Evolutionary conservation across 441 rosid genomes (phyloP).

Genomic region (Corymbia calophylla): DNA sequence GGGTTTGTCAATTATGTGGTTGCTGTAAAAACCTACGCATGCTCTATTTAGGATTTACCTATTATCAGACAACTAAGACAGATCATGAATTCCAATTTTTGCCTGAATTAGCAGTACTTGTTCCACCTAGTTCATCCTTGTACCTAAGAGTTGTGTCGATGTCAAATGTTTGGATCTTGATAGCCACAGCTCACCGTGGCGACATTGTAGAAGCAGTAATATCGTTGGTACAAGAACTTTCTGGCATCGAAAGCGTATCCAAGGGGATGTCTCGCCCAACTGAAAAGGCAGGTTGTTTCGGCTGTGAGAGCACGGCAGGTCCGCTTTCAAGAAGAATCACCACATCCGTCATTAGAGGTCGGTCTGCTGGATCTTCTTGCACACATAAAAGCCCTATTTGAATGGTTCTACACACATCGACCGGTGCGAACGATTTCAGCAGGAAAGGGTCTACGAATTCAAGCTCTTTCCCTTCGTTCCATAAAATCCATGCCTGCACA

Average conservation of each 20-base stretch:
- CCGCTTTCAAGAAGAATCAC: not conserved
- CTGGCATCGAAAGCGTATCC: not conserved
- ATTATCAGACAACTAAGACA: not conserved
- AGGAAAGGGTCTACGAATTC: not conserved
- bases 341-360: not conserved
- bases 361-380: not conserved
- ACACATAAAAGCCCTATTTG: not conserved
- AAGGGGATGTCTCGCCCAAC: not conserved
- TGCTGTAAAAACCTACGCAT: not conserved
- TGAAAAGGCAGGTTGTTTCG: not conserved
- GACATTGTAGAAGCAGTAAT: not conserved
- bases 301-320: not conserved
- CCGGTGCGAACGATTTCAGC: not conserved
- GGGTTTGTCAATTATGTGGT: not conserved
- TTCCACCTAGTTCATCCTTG: not conserved
- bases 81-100: not conserved
- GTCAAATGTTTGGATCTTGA: not conserved
- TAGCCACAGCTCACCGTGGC: not conserved
- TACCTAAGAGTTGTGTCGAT: not conserved
- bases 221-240: not conserved
- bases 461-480: not conserved
- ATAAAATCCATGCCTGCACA: not conserved
- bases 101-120: not conserved
- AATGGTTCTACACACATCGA: not conserved
- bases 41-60: not conserved